Percentiles rank a stretch among this genome's conserved stretches.
phyloP scores from a whole-genome alignment of 2,329 filamentous ascomycete species.

The Cordyceps cateniannulata region DNA sequence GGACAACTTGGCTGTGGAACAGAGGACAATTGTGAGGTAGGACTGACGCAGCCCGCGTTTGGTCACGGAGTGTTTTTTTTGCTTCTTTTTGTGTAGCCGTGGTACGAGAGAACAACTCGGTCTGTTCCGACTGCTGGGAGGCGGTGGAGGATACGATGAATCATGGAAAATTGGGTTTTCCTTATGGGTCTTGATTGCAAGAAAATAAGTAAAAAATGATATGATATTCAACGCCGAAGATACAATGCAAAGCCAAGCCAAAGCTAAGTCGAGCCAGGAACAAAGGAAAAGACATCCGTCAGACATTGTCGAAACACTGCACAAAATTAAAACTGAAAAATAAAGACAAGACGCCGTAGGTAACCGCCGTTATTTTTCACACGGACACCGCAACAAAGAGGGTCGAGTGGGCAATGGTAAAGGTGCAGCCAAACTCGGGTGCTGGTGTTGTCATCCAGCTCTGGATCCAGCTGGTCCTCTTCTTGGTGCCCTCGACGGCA shows the following conservation, averaged over 20 bases:
- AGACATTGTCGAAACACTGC: not conserved
- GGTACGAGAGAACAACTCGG: not conserved
- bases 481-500: not conserved
- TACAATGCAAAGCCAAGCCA: not conserved
- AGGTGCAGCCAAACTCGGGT: not conserved
- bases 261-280: not conserved
- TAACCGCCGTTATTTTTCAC: not conserved
- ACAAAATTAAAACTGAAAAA: not conserved
- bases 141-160: not conserved
- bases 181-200: not conserved
- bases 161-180: not conserved
- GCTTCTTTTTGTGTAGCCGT: too few relatives aligned
- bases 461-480: not conserved
- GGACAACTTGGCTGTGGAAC: not conserved
- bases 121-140: not conserved
- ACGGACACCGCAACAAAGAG: not conserved
- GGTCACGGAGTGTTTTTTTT: not conserved
- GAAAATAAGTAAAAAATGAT: not conserved
- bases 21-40: not conserved
- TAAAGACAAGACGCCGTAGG: too few relatives aligned
- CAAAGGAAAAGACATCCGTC: not conserved
- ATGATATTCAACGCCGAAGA: not conserved
- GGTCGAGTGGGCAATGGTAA: not conserved
- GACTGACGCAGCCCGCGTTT: not conserved
- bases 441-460: not conserved